These are phyloP conservation scores for Alternaria angustiovoidea DNA, from an alignment of 2,329 filamentous ascomycete species.

Conservation along the genomic window DNA sequence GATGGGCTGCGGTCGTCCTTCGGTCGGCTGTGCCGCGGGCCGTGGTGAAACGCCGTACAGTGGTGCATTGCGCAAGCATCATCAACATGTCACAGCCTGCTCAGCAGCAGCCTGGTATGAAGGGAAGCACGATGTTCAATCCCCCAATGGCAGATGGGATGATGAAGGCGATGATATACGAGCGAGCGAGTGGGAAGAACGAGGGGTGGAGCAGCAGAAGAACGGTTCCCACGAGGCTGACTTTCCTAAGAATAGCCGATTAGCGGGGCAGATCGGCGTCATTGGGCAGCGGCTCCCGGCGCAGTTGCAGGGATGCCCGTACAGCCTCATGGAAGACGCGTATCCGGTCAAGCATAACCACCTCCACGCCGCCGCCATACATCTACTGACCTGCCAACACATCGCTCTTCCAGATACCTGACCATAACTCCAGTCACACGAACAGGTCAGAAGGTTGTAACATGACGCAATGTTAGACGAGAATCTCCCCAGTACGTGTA, in stretches of 20 bases:
- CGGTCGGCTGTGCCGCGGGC: slow-evolving; percentile 15
- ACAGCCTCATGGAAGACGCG: slow-evolving; percentile 22
- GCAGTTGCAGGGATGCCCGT: slow-evolving; percentile 20
- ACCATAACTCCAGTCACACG: slow-evolving; percentile 1
- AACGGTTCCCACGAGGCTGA: slow-evolving; percentile 12
- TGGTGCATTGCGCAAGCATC: slow-evolving; percentile 11
- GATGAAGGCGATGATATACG: neutral
- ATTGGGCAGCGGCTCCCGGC: slow-evolving; percentile 18
- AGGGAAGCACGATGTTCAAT: neutral
- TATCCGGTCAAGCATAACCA: slow-evolving; percentile 11
- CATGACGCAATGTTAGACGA: slow-evolving; percentile 80
- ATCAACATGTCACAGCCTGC: slow-evolving; percentile 3
- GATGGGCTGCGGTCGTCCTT: neutral
- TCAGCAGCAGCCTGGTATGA: neutral
- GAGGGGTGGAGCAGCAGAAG: neutral
- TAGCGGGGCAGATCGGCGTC: slow-evolving; percentile 10
- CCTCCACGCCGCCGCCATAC: slow-evolving; percentile 7
- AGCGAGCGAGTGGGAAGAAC: neutral
- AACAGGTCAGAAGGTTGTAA: neutral
- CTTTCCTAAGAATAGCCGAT: slow-evolving; percentile 13
- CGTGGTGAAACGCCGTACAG: slow-evolving; percentile 14
- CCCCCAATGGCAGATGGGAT: neutral
- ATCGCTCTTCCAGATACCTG: neutral
- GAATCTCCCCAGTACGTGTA: slow-evolving; percentile 75
- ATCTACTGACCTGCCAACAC: neutral